Base-by-base conservation (phyloP, 2,329 filamentous ascomycete genomes). In the Penicillium italicum region DNA sequence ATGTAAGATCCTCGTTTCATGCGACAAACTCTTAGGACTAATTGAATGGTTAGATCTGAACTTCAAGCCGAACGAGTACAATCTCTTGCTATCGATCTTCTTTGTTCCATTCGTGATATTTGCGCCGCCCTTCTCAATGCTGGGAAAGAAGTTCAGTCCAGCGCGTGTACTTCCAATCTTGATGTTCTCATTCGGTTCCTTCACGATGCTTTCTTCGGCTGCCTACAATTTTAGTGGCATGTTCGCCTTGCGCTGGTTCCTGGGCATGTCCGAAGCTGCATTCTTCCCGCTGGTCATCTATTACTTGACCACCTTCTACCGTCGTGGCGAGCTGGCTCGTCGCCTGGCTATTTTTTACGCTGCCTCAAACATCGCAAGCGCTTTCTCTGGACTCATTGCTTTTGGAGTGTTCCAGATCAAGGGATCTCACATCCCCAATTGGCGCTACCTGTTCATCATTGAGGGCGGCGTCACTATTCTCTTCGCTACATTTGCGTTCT, bases 261-360 rank as follows among this genome's bases (percentile, higher is more conserved):
- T 91, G 18, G 87, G 87, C 52, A 85, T 85, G 78, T 77, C 84
- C 0, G 86, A 90, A 66, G 79, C 79, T 1, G 86, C 82, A 2
- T 89, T 89, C 73, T 89, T 89, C 66, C 86, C 87, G 0, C 73
- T 88, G 4, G 86, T 89, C 20, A 85, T 85, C 57, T 85, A 85
- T 70, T 85, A 85, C 59, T 74, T 81, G 48, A 84, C 82, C 1
- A 83, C 80, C 2, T 90, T 90, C 70, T 91, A 91, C 69, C 82
- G 86, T 16, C 81, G 88, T 51, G 84, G 83, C 31, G 88, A 91
- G 68, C 80, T 91, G 3, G 87, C 87, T 6, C 79, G 87, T 9
- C 82, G 88, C 3, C 77, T 90, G 1, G 87, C 87, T 34, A 75
- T 90, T 56, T 91, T 91, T 74, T 92, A 91, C 63, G 89, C 88